These are phyloP conservation scores for Chlamydomonas sp. DNA, from an alignment of 139 green algal species.

Conservation along the genomic window DNA sequence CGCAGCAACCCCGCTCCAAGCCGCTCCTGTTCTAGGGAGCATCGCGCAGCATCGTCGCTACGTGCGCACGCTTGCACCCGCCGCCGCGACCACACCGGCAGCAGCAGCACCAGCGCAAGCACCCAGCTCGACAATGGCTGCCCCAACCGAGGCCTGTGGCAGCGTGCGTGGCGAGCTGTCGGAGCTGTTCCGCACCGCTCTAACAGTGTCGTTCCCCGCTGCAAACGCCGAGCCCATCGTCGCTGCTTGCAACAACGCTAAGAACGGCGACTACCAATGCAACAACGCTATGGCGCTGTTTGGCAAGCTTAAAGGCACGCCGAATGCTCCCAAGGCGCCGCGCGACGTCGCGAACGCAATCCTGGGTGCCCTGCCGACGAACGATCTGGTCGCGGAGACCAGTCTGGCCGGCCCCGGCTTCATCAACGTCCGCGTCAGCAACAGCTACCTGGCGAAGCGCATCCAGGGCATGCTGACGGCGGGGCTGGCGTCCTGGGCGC, in stretches of 20 bases:
- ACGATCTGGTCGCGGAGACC: slow-evolving; percentile 66
- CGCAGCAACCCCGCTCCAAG: too few relatives aligned
- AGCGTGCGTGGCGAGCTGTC: slow-evolving; percentile 62
- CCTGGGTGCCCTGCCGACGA: slow-evolving; percentile 72
- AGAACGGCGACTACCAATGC: slow-evolving; percentile 97
- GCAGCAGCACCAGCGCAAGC: not conserved
- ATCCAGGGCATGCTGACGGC: slow-evolving; percentile 25
- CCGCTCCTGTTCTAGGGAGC: too few relatives aligned
- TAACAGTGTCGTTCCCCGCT: slow-evolving; percentile 76
- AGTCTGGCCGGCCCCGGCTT: slow-evolving; percentile 93
- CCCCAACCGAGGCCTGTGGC: slow-evolving; percentile 1
- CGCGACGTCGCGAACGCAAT: slow-evolving; percentile 87
- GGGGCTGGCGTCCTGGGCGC: slow-evolving; percentile 55
- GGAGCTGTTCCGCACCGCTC: slow-evolving; percentile 69
- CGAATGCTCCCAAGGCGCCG: slow-evolving; percentile 86
- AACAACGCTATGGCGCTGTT: slow-evolving; percentile 98
- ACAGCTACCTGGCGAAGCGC: slow-evolving; percentile 7
- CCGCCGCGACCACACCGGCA: not conserved
- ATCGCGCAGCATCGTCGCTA: too few relatives aligned
- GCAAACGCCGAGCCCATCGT: slow-evolving; percentile 62
- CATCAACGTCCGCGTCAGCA: slow-evolving; percentile 86
- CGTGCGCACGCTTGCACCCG: not conserved
- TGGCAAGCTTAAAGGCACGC: slow-evolving; percentile 86
- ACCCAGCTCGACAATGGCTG: slow-evolving; percentile 1
- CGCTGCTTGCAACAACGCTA: slow-evolving; percentile 76